Evolutionary conservation across 257 asterid species (phyloP), one percentile per base, ranked within the genome.

Genomic region (Solanum microdontum): DNA sequence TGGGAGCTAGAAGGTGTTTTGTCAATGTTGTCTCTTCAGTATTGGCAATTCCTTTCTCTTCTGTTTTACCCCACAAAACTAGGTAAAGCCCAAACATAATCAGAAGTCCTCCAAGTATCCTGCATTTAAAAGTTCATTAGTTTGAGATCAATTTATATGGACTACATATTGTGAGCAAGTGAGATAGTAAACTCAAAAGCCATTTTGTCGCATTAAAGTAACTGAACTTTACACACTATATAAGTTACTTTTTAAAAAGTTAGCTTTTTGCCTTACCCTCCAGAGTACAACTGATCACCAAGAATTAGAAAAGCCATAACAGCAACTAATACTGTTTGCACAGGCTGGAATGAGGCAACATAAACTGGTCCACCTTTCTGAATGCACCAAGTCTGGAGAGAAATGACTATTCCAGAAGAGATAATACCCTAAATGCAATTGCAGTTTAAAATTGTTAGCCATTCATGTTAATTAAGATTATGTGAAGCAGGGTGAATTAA

Each of bases 291-390:
- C 86, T 87, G 95, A 88, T 96, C 98, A 37, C 96, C 97, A 39
- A 96, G 96, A 83, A 95, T 87, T 14, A 95, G 74, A 84, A 92
- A 93, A 79, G 99, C 97, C 98, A 94, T 93, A 69, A 93, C 90
- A 43, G 98, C 96, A 55, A 96, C 98, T 88, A 96, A 84, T 64
- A 94, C 98, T 28, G 98, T 94, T 91, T 95, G 98, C 80, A 95
- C 94, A 23, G 99, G 98, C 93, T 94, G 99, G 93, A 96, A 96
- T 89, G 94, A 93, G 88, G 98, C 96, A 64, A 94, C 97, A 70
- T 91, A 96, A 13, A 96, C 99, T 28, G 99, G 98, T 37, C 98
- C 98, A 32, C 98, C 99, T 91, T 93, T 96, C 90, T 96, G 97
- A 89, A 96, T 96, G 80, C 95, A 93, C 99, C 99, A 95, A 66